A percentile compares a stretch with the other conserved stretches of the same genome.
Evolutionary conservation across 2,329 filamentous ascomycete genomes (phyloP).

Genomic region (Penicillium olsonii): DNA sequence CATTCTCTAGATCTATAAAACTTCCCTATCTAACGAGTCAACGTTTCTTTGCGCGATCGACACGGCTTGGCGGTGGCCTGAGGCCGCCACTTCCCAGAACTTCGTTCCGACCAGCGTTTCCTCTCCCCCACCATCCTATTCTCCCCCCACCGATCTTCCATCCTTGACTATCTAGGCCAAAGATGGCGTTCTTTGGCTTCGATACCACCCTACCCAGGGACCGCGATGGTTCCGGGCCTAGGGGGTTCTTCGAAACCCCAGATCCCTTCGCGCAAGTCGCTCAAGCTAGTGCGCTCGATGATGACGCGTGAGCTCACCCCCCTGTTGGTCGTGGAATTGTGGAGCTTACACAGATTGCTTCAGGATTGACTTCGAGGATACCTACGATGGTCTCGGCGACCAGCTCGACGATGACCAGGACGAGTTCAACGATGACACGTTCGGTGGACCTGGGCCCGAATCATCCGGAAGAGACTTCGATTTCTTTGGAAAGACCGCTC

Average conservation of each 20-base stretch:
- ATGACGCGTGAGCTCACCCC: slow-evolving; percentile 58
- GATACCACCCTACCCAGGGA: slow-evolving; percentile 68
- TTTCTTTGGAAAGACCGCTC: slow-evolving; percentile 90
- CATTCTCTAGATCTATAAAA: not conserved
- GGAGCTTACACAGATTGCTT: not conserved
- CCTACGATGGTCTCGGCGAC: slow-evolving; percentile 91
- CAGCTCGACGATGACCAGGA: slow-evolving; percentile 89
- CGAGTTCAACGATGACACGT: slow-evolving; percentile 96
- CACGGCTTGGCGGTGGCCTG: slow-evolving; percentile 17
- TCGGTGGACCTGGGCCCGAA: slow-evolving; percentile 54
- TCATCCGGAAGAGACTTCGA: slow-evolving; percentile 85
- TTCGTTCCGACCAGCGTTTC: slow-evolving; percentile 16
- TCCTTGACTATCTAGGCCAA: slow-evolving; percentile 21
- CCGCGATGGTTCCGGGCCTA: slow-evolving; percentile 64
- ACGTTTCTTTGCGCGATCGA: slow-evolving; percentile 9
- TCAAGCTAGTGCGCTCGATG: slow-evolving; percentile 57
- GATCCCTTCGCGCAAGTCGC: slow-evolving; percentile 88
- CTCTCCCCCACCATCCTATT: slow-evolving; percentile 13
- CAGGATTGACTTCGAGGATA: slow-evolving; percentile 90
- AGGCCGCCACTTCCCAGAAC: slow-evolving; percentile 22
- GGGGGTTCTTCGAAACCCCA: slow-evolving; percentile 73
- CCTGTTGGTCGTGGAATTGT: slow-evolving; percentile 21
- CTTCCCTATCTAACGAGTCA: not conserved
- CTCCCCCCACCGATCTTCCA: slow-evolving; percentile 8
- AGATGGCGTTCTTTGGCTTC: slow-evolving; percentile 89